Evolutionary conservation across 305 asterid species (phyloP).

Genomic region (Plantago lanceolata): DNA sequence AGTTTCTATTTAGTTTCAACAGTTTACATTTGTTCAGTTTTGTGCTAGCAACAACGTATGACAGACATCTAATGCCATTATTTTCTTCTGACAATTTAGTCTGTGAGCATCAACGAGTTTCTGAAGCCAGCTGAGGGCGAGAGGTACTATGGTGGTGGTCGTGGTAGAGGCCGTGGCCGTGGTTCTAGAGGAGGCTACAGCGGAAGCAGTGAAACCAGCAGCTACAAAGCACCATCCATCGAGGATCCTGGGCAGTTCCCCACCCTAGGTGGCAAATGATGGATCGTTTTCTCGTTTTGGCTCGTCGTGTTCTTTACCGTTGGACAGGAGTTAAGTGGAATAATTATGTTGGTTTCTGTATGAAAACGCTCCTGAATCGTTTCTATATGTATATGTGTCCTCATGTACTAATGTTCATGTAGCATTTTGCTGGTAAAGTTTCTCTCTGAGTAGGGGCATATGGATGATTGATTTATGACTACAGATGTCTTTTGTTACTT

Average conservation of each 20-base stretch:
- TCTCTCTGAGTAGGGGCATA: conserved; percentile 8
- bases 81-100: conserved; percentile 30
- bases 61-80: not conserved
- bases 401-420: conserved; percentile 7
- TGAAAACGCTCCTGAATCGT: conserved; percentile 15
- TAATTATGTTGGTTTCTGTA: conserved; percentile 29
- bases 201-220: conserved; percentile 33
- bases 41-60: no score
- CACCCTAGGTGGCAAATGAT: conserved; percentile 53
- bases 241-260: conserved; percentile 60
- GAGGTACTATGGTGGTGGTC: conserved; percentile 45
- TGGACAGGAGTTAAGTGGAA: conserved; percentile 21
- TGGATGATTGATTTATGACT: conserved; percentile 20
- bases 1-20: no score
- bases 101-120: conserved; percentile 75
- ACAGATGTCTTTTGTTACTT: not conserved
- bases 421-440: conserved; percentile 4
- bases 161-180: conserved; percentile 73
- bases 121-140: conserved; percentile 74
- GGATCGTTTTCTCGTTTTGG: conserved; percentile 7
- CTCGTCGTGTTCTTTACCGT: not conserved
- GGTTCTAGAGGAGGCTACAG: conserved; percentile 40
- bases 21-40: not conserved
- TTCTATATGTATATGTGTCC: conserved; percentile 37
- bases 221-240: conserved; percentile 42